Evolutionary conservation across 2,329 filamentous ascomycete genomes (phyloP).

Genomic region (Neofusicoccum cordaticola): DNA sequence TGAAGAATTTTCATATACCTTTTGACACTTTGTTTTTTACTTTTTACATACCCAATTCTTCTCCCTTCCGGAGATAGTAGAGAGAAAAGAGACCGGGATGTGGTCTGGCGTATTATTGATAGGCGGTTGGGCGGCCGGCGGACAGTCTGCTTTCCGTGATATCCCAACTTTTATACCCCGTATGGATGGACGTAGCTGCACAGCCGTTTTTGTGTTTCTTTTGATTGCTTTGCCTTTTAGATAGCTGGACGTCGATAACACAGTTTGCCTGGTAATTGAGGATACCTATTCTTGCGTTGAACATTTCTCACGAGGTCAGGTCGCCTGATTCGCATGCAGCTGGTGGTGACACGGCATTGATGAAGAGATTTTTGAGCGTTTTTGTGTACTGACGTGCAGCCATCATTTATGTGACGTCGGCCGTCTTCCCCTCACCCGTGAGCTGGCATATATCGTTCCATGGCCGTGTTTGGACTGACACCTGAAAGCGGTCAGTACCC

Average conservation of each 20-base stretch:
- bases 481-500: background rate
- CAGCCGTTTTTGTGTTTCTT: background rate
- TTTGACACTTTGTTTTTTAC: constrained; percentile 6
- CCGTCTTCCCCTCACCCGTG: background rate
- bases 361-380: background rate
- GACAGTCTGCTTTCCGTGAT: constrained; percentile 9
- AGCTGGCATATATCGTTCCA: background rate
- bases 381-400: background rate
- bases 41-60: constrained; percentile 15
- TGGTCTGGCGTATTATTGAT: constrained; percentile 3
- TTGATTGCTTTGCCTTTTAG: background rate
- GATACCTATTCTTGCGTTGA: background rate
- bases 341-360: background rate
- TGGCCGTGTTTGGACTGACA: background rate
- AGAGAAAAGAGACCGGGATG: constrained; percentile 6
- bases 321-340: background rate
- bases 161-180: constrained; percentile 7
- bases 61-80: constrained; percentile 1
- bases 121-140: constrained; percentile 6
- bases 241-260: background rate
- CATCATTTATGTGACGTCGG: background rate
- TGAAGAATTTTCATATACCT: constrained; percentile 5
- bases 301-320: background rate
- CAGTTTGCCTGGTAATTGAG: constrained; percentile 10
- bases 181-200: constrained; percentile 12